Evolutionary conservation across 2,329 filamentous ascomycete species (phyloP).

Genomic region (Xylaria sp.): DNA sequence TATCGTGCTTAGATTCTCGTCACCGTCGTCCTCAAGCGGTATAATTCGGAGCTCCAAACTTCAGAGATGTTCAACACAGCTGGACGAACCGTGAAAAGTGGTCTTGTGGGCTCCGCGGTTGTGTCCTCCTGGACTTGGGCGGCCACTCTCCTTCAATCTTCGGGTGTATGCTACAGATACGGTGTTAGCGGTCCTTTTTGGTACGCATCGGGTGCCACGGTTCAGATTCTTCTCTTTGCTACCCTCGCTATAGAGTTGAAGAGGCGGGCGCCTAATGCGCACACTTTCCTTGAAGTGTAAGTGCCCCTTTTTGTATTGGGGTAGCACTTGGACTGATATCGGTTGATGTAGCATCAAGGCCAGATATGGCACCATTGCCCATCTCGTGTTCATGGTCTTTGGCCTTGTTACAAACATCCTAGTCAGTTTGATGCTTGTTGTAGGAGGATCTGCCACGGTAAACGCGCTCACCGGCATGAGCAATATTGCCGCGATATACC

Average conservation of each 20-base stretch:
- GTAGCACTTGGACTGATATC: constrained; percentile 1
- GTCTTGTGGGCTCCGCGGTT: constrained; percentile 88
- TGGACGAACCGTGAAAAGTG: constrained; percentile 87
- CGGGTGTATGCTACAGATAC: constrained; percentile 85
- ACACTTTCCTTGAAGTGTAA: constrained; percentile 83
- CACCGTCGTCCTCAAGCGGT: constrained; percentile 75
- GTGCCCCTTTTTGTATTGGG: constrained; percentile 14
- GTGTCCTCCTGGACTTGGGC: constrained; percentile 96
- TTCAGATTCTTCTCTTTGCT: constrained; percentile 90
- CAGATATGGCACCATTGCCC: constrained; percentile 59
- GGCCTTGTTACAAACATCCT: constrained; percentile 87
- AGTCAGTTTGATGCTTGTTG: constrained; percentile 89
- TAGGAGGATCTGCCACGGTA: constrained; percentile 82
- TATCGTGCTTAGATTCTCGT: constrained; percentile 63
- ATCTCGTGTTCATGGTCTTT: constrained; percentile 84
- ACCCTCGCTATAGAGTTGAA: constrained; percentile 92
- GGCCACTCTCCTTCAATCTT: constrained; percentile 81
- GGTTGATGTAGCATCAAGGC: constrained; percentile 43
- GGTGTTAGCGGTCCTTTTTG: constrained; percentile 71
- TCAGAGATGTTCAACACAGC: constrained; percentile 94
- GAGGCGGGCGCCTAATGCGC: constrained; percentile 85
- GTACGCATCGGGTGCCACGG: constrained; percentile 71
- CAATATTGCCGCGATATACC: constrained; percentile 84
- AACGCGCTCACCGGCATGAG: constrained; percentile 77
- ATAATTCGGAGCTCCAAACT: constrained; percentile 78